Evolutionary conservation across 2,329 filamentous ascomycete genomes (phyloP), one percentile per base, ranked within the genome.

Genomic region (Colletotrichum paranaense): DNA sequence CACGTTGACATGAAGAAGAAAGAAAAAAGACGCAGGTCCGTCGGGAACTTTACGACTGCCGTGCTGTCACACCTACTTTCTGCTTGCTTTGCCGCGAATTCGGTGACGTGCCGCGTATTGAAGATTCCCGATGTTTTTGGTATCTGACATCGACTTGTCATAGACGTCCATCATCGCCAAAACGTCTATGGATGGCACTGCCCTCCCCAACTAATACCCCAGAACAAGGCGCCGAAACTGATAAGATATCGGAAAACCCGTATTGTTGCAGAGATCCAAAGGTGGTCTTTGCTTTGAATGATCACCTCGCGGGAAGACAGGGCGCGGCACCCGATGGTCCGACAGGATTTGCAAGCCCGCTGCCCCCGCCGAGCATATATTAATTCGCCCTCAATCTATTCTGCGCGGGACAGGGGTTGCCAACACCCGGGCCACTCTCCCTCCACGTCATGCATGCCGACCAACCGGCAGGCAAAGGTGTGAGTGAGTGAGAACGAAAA

Each of bases 11-110:
- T 53, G 55, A 64, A 62, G 60, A 70, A 69, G 11, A 28, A 55
- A 12, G 58, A 46, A n/a, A 12, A 42, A 30, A 49, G 22, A 42
- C n/a, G 32, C 8, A 56, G 35, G 66, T 46, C 49, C 52, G 35
- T 52, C 70, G 70, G 67, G 56, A 52, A 73, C 60, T 62, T 57
- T 64, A n/a, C 57, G 32, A 72, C 35, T 68, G 68, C 68, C 63
- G 46, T 62, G 46, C 55, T 52, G 67, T 56, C 67, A 62, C 49
- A n/a, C 55, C 35, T 19, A 19, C 5, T 28, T 49, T 16, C 26
- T 35, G 19, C 19, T 32, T 60, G 46, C 49, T 26, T 49, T 28
- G 63, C 49, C 63, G 46, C 56, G 30, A 28, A 28, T 4, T 35
- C 24, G 26, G 52, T 65, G 52, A 22, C 32, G 52, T 53, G 12